Conservation (phyloP, 148 eudicot genomes). For the Camellia lanceoleosa region DNA sequence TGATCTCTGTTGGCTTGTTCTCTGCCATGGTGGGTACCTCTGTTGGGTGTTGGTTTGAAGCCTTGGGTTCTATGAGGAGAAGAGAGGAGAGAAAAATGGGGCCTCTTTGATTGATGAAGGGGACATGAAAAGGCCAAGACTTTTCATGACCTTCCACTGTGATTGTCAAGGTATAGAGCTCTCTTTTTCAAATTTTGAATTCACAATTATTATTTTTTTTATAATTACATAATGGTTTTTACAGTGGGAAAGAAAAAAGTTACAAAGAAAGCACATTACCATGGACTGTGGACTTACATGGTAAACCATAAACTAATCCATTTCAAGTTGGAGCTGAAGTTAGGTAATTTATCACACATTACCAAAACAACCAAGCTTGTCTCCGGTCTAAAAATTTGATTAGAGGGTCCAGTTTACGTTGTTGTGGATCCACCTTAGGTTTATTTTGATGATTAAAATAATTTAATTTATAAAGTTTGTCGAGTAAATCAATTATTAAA, state of each 20-base stretch:
- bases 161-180: conserved; percentile 2
- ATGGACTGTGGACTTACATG: neutral
- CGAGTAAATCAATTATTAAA: too few species aligned
- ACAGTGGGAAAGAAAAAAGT: neutral
- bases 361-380: too few species aligned
- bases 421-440: too few species aligned
- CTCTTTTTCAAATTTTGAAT: conserved; percentile 14
- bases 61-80: conserved; percentile 23
- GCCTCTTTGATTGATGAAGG: conserved; percentile 16
- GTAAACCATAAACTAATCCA: neutral
- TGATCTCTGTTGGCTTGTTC: conserved; percentile 19
- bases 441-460: too few species aligned
- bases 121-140: conserved; percentile 28
- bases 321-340: neutral
- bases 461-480: too few species aligned
- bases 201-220: neutral
- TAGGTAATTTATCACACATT: neutral
- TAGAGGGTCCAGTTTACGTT: too few species aligned
- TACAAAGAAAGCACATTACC: neutral
- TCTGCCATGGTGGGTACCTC: conserved; percentile 33
- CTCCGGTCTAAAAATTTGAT: too few species aligned
- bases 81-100: conserved; percentile 25
- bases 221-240: neutral
- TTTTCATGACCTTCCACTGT: conserved; percentile 27
- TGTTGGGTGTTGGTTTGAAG: conserved; percentile 18